These are phyloP conservation scores for Dichotomocladium elegans DNA, from an alignment of 371 early-diverging fungal species.

Conservation along the genomic window DNA sequence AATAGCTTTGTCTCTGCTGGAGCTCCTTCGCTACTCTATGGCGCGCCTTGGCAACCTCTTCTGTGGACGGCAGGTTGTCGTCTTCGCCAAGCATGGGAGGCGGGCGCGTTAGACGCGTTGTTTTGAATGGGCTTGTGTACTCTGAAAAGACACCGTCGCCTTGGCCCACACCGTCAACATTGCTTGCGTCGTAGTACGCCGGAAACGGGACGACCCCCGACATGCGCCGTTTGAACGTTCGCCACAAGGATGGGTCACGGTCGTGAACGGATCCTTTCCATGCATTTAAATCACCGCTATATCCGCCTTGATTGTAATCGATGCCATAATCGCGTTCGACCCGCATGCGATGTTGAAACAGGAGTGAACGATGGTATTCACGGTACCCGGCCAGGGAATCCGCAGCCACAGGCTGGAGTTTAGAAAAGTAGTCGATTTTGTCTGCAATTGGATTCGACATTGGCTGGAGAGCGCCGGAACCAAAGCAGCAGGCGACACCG, in stretches of 20 bases:
- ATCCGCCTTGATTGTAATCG: constrained; percentile 2
- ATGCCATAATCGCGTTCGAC: neutral
- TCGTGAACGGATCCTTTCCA: too few relatives aligned
- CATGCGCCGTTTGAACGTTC: constrained; percentile 33
- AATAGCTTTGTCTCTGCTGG: constrained; percentile 26
- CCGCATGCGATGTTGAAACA: neutral
- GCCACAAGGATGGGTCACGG: constrained; percentile 14
- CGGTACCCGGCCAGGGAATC: neutral
- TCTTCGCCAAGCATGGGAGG: constrained; percentile 11
- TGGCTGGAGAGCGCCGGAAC: too few relatives aligned
- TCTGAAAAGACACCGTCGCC: constrained; percentile 8
- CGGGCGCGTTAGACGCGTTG: constrained; percentile 9
- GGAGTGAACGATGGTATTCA: neutral
- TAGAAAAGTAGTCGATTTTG: constrained; percentile 12
- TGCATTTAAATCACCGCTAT: too few relatives aligned
- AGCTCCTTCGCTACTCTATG: constrained; percentile 6
- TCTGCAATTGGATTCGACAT: constrained; percentile 21
- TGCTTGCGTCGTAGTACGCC: constrained; percentile 15
- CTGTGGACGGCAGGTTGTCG: constrained; percentile 34
- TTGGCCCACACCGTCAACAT: constrained; percentile 8
- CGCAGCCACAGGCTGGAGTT: neutral
- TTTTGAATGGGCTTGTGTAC: constrained; percentile 12
- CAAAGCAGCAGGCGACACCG: neutral
- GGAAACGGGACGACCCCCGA: constrained; percentile 21
- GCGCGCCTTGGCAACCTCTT: constrained; percentile 24